Conservation (phyloP, 2,329 filamentous ascomycete genomes). For the Microcyclospora pomicola region DNA sequence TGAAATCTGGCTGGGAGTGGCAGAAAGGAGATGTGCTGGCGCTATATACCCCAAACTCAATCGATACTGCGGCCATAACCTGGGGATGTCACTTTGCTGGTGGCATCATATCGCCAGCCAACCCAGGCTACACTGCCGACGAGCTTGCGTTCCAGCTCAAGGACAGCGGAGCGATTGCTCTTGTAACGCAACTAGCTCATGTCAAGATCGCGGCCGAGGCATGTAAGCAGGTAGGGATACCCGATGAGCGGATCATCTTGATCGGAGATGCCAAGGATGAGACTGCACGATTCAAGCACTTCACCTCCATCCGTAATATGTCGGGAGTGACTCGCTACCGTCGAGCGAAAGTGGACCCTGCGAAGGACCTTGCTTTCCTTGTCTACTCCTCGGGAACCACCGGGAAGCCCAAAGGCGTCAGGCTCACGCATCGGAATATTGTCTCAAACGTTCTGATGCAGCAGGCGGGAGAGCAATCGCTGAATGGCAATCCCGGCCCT, state of each 20-base stretch:
- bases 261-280: constrained; percentile 57
- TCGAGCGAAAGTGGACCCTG: constrained; percentile 49
- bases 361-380: constrained; percentile 65
- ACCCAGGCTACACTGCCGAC: constrained; percentile 69
- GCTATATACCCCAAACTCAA: constrained; percentile 71
- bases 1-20: constrained; percentile 63
- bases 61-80: constrained; percentile 66
- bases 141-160: constrained; percentile 76
- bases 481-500: constrained; percentile 23
- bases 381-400: constrained; percentile 87
- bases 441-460: constrained; percentile 51
- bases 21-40: constrained; percentile 69
- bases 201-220: constrained; percentile 52
- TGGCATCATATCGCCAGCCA: constrained; percentile 68
- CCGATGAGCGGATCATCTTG: constrained; percentile 58
- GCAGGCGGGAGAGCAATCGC: constrained; percentile 21
- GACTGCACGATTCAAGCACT: constrained; percentile 51
- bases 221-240: constrained; percentile 54
- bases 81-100: constrained; percentile 76
- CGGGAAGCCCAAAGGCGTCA: constrained; percentile 83
- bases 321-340: constrained; percentile 45
- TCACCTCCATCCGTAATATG: constrained; percentile 53
- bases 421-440: constrained; percentile 72
- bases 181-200: constrained; percentile 59
- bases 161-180: constrained; percentile 58